Evolutionary conservation across 2,329 filamentous ascomycete species (phyloP).

Genomic region (Camillea tinctor): DNA sequence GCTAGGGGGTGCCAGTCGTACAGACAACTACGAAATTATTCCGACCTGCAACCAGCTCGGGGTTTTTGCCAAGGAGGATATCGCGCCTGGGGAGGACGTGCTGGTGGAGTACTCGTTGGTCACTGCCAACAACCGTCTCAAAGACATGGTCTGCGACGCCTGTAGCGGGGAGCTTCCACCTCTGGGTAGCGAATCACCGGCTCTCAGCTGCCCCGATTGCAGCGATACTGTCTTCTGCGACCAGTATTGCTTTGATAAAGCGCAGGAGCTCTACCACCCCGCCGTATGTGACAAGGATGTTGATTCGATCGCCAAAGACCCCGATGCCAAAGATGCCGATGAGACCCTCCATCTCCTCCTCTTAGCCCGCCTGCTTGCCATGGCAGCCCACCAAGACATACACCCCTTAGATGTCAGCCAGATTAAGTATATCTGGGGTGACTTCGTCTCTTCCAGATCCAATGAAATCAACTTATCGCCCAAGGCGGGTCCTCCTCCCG

Average conservation of each 20-base stretch:
- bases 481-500: slow-evolving; percentile 55
- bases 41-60: slow-evolving; percentile 75
- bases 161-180: slow-evolving; percentile 74
- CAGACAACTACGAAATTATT: slow-evolving; percentile 48
- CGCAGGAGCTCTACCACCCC: slow-evolving; percentile 61
- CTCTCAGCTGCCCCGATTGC: slow-evolving; percentile 59
- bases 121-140: slow-evolving; percentile 84
- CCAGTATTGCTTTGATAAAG: slow-evolving; percentile 56
- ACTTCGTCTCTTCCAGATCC: slow-evolving; percentile 54
- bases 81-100: slow-evolving; percentile 72
- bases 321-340: slow-evolving; percentile 57
- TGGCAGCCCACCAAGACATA: slow-evolving; percentile 57
- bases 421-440: slow-evolving; percentile 69
- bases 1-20: slow-evolving; percentile 52
- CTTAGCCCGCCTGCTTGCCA: slow-evolving; percentile 61
- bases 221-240: slow-evolving; percentile 67
- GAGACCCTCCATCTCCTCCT: slow-evolving; percentile 63
- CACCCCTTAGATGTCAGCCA: slow-evolving; percentile 65
- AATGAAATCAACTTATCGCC: slow-evolving; percentile 55
- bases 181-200: slow-evolving; percentile 46
- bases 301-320: slow-evolving; percentile 64
- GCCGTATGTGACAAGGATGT: slow-evolving; percentile 66
- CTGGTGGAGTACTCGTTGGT: slow-evolving; percentile 82
- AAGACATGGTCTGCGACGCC: slow-evolving; percentile 85
- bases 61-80: slow-evolving; percentile 82